Percentiles rank a stretch among this genome's conserved stretches.
These are phyloP conservation scores for Penicillium coprophilum DNA, from an alignment of 495 filamentous ascomycete genomes.

Conservation along the genomic window DNA sequence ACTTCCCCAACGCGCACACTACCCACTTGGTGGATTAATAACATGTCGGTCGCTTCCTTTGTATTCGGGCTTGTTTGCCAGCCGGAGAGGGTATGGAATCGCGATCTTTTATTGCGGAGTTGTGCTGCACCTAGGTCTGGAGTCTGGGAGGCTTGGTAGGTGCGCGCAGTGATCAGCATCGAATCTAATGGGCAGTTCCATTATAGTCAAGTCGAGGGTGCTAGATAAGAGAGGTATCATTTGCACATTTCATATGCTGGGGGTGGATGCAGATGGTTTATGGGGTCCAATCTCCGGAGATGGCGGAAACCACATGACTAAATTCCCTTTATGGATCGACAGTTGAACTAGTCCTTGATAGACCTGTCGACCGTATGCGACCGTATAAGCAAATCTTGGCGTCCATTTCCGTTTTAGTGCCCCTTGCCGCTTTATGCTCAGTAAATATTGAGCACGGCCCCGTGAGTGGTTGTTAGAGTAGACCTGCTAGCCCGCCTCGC, in stretches of 20 bases:
- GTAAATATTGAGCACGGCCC: no score
- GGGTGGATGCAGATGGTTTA: not conserved
- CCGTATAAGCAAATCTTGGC: no score
- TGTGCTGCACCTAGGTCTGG: conserved; percentile 33
- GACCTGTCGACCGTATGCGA: no score
- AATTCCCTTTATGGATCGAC: not conserved
- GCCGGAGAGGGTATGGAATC: conserved; percentile 40
- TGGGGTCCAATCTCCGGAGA: not conserved
- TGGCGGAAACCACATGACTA: conserved; percentile 8
- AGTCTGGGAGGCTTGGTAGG: conserved; percentile 48
- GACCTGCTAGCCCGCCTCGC: no score
- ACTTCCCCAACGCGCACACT: conserved; percentile 92
- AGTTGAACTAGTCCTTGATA: not conserved
- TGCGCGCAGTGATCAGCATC: conserved; percentile 53
- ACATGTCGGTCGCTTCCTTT: conserved; percentile 56
- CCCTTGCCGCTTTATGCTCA: no score
- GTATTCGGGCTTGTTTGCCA: conserved; percentile 36
- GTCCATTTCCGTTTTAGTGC: no score
- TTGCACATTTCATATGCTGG: not conserved
- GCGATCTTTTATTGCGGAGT: conserved; percentile 22
- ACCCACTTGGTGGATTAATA: conserved; percentile 84
- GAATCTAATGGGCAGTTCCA: conserved; percentile 27
- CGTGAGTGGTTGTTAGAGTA: no score
- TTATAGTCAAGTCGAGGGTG: conserved; percentile 8
- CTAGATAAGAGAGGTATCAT: not conserved